phyloP scores from a whole-genome alignment of 1,284 basidiomycete genomes.

The Sanghuangporus baumii region DNA sequence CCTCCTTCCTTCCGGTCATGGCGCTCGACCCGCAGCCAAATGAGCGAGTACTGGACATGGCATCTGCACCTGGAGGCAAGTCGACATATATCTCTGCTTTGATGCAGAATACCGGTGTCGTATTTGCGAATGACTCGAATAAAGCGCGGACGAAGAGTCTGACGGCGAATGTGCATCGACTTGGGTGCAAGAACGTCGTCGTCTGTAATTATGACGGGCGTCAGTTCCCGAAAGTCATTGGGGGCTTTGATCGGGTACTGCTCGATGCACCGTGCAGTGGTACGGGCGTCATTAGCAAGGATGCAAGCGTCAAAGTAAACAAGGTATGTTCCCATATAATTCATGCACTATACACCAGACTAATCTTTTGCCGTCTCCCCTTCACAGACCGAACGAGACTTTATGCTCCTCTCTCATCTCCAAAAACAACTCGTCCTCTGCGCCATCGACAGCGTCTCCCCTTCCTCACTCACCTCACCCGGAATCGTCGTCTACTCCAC shows the following conservation, averaged over 20 bases:
- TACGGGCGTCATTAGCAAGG: slow-evolving; percentile 98
- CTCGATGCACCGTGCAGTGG: slow-evolving; percentile 98
- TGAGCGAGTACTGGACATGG: slow-evolving; percentile 97
- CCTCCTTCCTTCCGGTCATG: slow-evolving; percentile 98
- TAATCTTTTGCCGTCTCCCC: too few species aligned
- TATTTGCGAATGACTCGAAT: slow-evolving; percentile 98
- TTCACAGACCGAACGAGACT: slow-evolving; percentile 85
- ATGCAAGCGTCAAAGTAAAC: slow-evolving; percentile 96
- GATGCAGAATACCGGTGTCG: slow-evolving; percentile 94
- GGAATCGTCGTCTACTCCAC: slow-evolving; percentile 98
- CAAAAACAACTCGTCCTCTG: slow-evolving; percentile 99
- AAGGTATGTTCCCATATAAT: slow-evolving; percentile 55
- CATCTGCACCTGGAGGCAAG: slow-evolving; percentile 97
- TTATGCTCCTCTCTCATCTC: slow-evolving; percentile 89
- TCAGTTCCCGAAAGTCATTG: slow-evolving; percentile 99
- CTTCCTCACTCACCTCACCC: slow-evolving; percentile 79
- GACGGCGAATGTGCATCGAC: slow-evolving; percentile 92
- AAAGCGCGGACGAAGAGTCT: slow-evolving; percentile 95
- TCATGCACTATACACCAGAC: background rate
- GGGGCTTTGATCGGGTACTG: slow-evolving; percentile 95
- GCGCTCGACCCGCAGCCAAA: slow-evolving; percentile 90
- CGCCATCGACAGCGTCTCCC: slow-evolving; percentile 93
- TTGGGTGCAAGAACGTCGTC: slow-evolving; percentile 98
- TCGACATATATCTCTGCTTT: slow-evolving; percentile 95
- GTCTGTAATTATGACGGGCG: slow-evolving; percentile 97